These are phyloP conservation scores for Murraya koenigii DNA, from an alignment of 345 rosid genomes.

Conservation along the genomic window DNA sequence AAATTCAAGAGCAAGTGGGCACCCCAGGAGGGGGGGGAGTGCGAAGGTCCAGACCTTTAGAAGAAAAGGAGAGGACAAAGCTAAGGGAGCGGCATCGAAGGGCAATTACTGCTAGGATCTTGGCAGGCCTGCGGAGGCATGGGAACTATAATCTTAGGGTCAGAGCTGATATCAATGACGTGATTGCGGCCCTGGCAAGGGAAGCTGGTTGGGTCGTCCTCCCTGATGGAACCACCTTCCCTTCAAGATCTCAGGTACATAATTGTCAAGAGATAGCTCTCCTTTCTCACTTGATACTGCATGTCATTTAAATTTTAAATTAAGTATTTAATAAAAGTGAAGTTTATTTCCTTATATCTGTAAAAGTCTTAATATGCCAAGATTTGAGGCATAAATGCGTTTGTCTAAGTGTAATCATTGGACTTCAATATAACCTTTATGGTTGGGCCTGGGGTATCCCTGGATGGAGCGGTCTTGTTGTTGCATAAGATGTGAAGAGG, in stretches of 20 bases:
- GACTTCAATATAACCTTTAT: not conserved
- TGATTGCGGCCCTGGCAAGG: slow-evolving; percentile 96
- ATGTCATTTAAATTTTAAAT: not conserved
- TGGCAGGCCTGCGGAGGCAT: slow-evolving; percentile 93
- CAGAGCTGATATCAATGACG: slow-evolving; percentile 98
- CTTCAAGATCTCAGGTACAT: slow-evolving; percentile 89
- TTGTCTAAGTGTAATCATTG: not conserved
- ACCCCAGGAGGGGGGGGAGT: slow-evolving; percentile 69
- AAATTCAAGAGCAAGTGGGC: slow-evolving; percentile 71
- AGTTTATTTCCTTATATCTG: not conserved
- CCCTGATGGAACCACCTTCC: slow-evolving; percentile 99
- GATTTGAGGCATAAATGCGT: not conserved
- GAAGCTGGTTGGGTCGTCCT: slow-evolving; percentile 99
- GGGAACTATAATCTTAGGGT: slow-evolving; percentile 98
- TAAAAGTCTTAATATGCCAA: not conserved
- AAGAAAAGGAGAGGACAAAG: slow-evolving; percentile 98
- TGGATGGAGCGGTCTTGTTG: not conserved
- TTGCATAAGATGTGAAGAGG: not conserved
- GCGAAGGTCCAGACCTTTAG: slow-evolving; percentile 80
- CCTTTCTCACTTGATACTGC: not conserved
- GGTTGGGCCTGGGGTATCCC: not conserved
- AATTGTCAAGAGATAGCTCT: slow-evolving; percentile 5
- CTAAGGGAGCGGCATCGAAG: slow-evolving; percentile 94
- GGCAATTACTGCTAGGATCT: slow-evolving; percentile 95
- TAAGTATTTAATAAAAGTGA: not conserved